Base-by-base conservation (phyloP, 768 basidiomycete genomes). In the Psilocybe tampanensis region DNA sequence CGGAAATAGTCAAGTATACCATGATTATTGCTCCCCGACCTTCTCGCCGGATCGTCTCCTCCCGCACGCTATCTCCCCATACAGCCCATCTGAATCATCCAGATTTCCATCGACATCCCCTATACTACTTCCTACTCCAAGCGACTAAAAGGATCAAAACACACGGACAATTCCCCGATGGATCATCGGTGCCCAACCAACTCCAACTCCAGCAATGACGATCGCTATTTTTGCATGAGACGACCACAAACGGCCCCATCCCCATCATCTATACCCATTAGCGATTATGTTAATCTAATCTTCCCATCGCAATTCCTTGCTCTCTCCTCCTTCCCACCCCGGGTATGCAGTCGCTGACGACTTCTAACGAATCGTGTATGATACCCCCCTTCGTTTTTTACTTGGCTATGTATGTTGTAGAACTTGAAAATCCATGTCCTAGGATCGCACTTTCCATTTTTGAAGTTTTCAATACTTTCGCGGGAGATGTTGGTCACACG, bases 1-100 rank as follows among this genome's bases (percentile, higher is more conserved):
- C 58, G 53, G 45, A 58, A 58, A 36, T 41, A 47, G 23, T 55
- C 39, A 58, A 50, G 12, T 12, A 19, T 36, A 43, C 43, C 23
- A 29, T n/a, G n/a, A n/a, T 29, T 12, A 44, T 23, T 17, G 29
- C 45, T 39, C 23, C 33, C 32, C 44, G 22, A 26, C n/a, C 23
- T 24, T 18, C 24, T 44, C 50, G 2, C 19, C 50, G 23, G 9
- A 48, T 13, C 22, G 33, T 48, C 29, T 32, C 22, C 29, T 26
- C 29, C 18, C 47, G 29, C 29, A 48, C 24, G 26, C n/a, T n/a
- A 29, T 29, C 29, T 29, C 18, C 15, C 36, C 12, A 15, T 15
- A 39, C 36, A 15, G 33, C 33, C 33, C 33, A 34, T 34, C 8
- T 8, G 33, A 7, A 8, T 13, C 12, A 6, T 39, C 15, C 36